Conservation (phyloP, 2,329 filamentous ascomycete species). For the Rhynchosporium graminicola region DNA sequence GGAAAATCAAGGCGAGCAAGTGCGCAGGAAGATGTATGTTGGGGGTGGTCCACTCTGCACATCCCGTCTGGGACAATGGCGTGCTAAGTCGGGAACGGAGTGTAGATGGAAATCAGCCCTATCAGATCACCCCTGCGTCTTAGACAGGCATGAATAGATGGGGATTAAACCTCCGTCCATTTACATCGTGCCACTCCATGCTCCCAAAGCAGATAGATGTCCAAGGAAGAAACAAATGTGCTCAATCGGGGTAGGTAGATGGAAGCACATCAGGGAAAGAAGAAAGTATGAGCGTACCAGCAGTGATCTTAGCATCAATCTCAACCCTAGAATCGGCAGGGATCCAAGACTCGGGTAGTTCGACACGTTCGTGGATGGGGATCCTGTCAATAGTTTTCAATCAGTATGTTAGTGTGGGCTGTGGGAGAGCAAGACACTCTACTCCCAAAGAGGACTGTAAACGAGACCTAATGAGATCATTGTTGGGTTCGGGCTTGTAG, state of each 20-base stretch:
- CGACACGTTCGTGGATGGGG: conserved; percentile 85
- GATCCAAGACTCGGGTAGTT: conserved; percentile 91
- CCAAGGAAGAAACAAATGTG: neutral
- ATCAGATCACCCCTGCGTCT: conserved; percentile 22
- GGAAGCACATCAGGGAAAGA: neutral
- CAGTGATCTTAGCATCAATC: conserved; percentile 97
- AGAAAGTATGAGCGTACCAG: conserved; percentile 53
- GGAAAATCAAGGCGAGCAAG: no score
- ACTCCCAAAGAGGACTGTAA: no score
- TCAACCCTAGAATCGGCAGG: conserved; percentile 95
- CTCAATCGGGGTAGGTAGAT: neutral
- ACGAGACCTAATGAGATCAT: no score
- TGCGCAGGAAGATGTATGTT: no score
- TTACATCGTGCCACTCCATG: neutral
- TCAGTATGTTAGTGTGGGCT: conserved; percentile 22
- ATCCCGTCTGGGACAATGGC: no score
- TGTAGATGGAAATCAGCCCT: conserved; percentile 38
- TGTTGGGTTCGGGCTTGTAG: no score
- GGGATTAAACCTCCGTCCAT: neutral
- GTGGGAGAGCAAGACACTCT: neutral
- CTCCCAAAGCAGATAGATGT: neutral
- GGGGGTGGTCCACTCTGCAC: no score
- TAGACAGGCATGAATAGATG: neutral
- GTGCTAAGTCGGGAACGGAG: no score
- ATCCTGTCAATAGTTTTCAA: conserved; percentile 52